phyloP scores from a whole-genome alignment of 176 grass and related monocot genomes.

The Metroxylon sagu region DNA sequence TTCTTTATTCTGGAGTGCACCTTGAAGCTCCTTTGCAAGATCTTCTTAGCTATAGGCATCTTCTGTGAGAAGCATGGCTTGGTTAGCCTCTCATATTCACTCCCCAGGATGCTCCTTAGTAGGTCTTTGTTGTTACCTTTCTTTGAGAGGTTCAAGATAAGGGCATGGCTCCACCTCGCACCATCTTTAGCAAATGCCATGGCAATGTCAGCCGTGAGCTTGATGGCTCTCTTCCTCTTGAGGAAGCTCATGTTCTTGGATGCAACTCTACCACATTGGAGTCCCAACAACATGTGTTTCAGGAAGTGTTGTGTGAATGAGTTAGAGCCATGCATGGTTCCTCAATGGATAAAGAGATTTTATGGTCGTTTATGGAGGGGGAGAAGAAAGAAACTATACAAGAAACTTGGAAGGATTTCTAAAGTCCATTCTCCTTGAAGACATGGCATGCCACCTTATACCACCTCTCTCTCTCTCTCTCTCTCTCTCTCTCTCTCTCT shows the following conservation, averaged over 20 bases:
- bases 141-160: constrained; percentile 10
- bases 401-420: not conserved
- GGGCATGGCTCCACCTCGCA: constrained; percentile 4
- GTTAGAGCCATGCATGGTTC: constrained; percentile 34
- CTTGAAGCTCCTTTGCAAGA: constrained; percentile 9
- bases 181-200: constrained; percentile 38
- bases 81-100: constrained; percentile 19
- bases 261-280: constrained; percentile 10
- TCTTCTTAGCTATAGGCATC: constrained; percentile 24
- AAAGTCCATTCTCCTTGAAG: too few relatives aligned
- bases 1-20: not conserved
- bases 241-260: constrained; percentile 25
- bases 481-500: too few relatives aligned
- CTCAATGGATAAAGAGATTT: not conserved
- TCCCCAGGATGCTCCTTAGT: constrained; percentile 20
- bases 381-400: not conserved
- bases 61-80: constrained; percentile 15
- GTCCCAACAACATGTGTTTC: constrained; percentile 43
- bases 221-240: constrained; percentile 47
- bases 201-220: constrained; percentile 37
- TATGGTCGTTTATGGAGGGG: not conserved
- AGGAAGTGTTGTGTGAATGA: constrained; percentile 40
- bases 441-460: too few relatives aligned
- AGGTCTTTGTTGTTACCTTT: constrained; percentile 10
- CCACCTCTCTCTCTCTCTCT: too few relatives aligned